phyloP scores from a whole-genome alignment of 495 filamentous ascomycete genomes.

The Penicillium cosmopolitanum region DNA sequence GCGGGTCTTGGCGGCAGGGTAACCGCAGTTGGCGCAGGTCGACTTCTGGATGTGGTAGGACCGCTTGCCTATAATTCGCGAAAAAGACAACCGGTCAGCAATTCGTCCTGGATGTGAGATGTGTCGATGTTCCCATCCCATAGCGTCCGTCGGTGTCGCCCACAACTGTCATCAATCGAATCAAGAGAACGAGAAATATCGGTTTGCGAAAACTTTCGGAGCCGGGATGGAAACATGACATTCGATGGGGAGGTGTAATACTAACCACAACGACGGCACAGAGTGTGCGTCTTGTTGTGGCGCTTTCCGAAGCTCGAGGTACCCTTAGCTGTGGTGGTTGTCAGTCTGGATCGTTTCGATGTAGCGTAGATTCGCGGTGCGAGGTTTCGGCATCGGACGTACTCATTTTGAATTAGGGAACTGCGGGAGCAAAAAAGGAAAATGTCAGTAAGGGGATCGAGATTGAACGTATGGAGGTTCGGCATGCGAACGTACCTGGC shows the following conservation, averaged over 20 bases:
- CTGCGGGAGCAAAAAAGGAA: slow-evolving; percentile 26
- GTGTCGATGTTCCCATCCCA: slow-evolving; percentile 10
- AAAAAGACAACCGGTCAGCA: slow-evolving; percentile 38
- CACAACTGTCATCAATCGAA: slow-evolving; percentile 20
- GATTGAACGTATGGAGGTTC: slow-evolving; percentile 10
- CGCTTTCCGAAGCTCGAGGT: slow-evolving; percentile 97
- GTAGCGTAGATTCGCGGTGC: slow-evolving; percentile 30
- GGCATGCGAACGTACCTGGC: slow-evolving; percentile 46
- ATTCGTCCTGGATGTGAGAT: slow-evolving; percentile 11
- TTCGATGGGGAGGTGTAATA: slow-evolving; percentile 41
- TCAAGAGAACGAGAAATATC: slow-evolving; percentile 21
- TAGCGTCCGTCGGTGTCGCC: slow-evolving; percentile 20
- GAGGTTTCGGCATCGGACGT: slow-evolving; percentile 43
- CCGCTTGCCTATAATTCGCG: slow-evolving; percentile 69
- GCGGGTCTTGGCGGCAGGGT: slow-evolving; percentile 93
- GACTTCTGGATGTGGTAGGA: slow-evolving; percentile 99
- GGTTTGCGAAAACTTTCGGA: slow-evolving; percentile 25
- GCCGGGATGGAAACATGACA: slow-evolving; percentile 18
- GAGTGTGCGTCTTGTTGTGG: slow-evolving; percentile 99
- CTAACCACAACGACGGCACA: slow-evolving; percentile 99
- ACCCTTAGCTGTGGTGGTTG: slow-evolving; percentile 74
- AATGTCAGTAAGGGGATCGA: slow-evolving; percentile 21
- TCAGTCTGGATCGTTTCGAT: slow-evolving; percentile 46
- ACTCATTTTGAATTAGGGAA: slow-evolving; percentile 71
- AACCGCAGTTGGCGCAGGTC: slow-evolving; percentile 95